These are phyloP conservation scores for Picochlorum sp. DNA, from an alignment of 139 green algal genomes.

Conservation along the genomic window DNA sequence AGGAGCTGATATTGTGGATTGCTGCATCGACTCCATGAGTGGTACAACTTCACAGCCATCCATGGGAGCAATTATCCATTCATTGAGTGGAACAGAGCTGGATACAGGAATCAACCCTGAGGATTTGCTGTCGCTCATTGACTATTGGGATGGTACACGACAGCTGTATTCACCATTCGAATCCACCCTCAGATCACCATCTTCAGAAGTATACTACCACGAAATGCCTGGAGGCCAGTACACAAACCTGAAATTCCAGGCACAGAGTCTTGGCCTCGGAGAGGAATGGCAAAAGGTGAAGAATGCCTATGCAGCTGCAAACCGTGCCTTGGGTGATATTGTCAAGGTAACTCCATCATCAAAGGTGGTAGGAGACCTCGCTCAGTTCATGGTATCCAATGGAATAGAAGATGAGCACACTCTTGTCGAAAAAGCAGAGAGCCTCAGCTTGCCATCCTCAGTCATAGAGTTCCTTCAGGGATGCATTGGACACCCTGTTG, in stretches of 20 bases:
- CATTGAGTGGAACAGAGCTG: slow-evolving; percentile 56
- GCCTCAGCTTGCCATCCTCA: slow-evolving; percentile 67
- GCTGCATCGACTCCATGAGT: slow-evolving; percentile 74
- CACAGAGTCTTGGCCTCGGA: slow-evolving; percentile 62
- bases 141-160: slow-evolving; percentile 78
- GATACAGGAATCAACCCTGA: slow-evolving; percentile 72
- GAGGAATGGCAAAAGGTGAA: slow-evolving; percentile 79
- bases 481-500: slow-evolving; percentile 37
- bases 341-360: slow-evolving; percentile 79
- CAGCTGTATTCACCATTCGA: slow-evolving; percentile 87
- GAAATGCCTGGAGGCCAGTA: slow-evolving; percentile 92
- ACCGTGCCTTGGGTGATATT: slow-evolving; percentile 83
- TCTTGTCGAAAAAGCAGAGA: slow-evolving; percentile 68
- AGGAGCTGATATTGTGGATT: slow-evolving; percentile 85
- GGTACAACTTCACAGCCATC: slow-evolving; percentile 62
- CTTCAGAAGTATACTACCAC: slow-evolving; percentile 83
- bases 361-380: slow-evolving; percentile 90
- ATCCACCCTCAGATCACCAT: slow-evolving; percentile 52
- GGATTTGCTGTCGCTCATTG: slow-evolving; percentile 47
- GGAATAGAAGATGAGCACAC: slow-evolving; percentile 55
- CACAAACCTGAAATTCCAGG: slow-evolving; percentile 88
- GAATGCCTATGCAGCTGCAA: slow-evolving; percentile 75
- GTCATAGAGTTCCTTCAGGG: slow-evolving; percentile 86
- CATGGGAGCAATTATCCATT: slow-evolving; percentile 78
- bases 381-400: slow-evolving; percentile 95